phyloP scores from a whole-genome alignment of 495 filamentous ascomycete genomes.

The Hypoxylon cercidicola region DNA sequence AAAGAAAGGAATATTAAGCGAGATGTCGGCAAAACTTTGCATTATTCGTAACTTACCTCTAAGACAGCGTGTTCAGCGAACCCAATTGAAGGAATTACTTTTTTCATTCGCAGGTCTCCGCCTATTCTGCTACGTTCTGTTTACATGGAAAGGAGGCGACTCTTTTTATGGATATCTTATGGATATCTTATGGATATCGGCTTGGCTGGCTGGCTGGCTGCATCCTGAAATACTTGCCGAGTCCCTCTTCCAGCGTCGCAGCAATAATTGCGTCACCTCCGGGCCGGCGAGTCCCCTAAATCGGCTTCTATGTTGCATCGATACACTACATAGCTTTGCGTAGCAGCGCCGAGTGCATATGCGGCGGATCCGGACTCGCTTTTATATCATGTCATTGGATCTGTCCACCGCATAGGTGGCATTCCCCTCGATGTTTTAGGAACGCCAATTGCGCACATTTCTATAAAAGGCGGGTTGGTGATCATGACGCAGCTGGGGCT shows the following conservation, averaged over 20 bases:
- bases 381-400: constrained; percentile 28
- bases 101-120: neutral
- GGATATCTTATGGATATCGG: too few species aligned
- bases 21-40: neutral
- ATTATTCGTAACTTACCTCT: too few species aligned
- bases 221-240: constrained; percentile 24
- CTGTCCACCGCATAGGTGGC: constrained; percentile 20
- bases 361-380: constrained; percentile 22
- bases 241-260: constrained; percentile 11
- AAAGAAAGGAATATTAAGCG: constrained; percentile 1
- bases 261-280: constrained; percentile 29
- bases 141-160: neutral
- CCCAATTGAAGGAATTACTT: too few species aligned
- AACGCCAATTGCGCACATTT: constrained; percentile 39
- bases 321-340: constrained; percentile 3
- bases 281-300: constrained; percentile 19
- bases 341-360: constrained; percentile 23
- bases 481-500: constrained; percentile 33
- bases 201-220: too few species aligned
- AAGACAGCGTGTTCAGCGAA: too few species aligned
- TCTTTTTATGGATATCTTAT: too few species aligned
- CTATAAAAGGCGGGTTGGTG: constrained; percentile 26
- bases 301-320: constrained; percentile 35
- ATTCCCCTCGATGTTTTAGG: constrained; percentile 26
- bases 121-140: too few species aligned